phyloP scores from a whole-genome alignment of 2,329 filamentous ascomycete genomes.

The Colletotrichum tanaceti region DNA sequence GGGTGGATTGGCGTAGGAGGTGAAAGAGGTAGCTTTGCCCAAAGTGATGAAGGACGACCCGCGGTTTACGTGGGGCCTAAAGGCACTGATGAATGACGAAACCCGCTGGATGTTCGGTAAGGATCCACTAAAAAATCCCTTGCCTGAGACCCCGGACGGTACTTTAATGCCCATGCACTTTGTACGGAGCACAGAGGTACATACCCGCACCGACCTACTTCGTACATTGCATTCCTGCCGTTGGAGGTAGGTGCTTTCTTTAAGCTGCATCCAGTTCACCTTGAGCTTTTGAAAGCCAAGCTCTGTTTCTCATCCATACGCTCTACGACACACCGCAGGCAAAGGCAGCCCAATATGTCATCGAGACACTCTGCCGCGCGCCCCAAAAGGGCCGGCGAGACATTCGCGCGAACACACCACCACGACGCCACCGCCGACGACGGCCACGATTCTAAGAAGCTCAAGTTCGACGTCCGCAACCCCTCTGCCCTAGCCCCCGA shows the following conservation, averaged over 20 bases:
- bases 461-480: conserved; percentile 94
- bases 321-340: not conserved
- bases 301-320: conserved; percentile 9
- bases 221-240: conserved; percentile 7
- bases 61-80: conserved; percentile 37
- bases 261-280: conserved; percentile 31
- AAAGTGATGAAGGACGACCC: conserved; percentile 22
- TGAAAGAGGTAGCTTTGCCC: conserved; percentile 26
- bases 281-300: conserved; percentile 24
- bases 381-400: conserved; percentile 85
- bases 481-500: conserved; percentile 91
- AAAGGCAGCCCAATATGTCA: conserved; percentile 57
- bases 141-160: conserved; percentile 23
- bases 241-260: conserved; percentile 16
- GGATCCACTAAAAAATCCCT: conserved; percentile 29
- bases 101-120: conserved; percentile 29
- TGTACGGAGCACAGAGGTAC: conserved; percentile 6
- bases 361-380: conserved; percentile 74
- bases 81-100: conserved; percentile 43
- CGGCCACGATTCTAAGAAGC: conserved; percentile 73
- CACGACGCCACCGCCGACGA: conserved; percentile 60
- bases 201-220: conserved; percentile 4
- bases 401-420: conserved; percentile 81
- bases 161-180: conserved; percentile 33
- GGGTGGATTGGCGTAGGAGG: conserved; percentile 2